A percentile compares a stretch with the other conserved stretches of the same genome.
Evolutionary conservation across 2,329 filamentous ascomycete genomes (phyloP).

Genomic region (Clonostachys sp.): DNA sequence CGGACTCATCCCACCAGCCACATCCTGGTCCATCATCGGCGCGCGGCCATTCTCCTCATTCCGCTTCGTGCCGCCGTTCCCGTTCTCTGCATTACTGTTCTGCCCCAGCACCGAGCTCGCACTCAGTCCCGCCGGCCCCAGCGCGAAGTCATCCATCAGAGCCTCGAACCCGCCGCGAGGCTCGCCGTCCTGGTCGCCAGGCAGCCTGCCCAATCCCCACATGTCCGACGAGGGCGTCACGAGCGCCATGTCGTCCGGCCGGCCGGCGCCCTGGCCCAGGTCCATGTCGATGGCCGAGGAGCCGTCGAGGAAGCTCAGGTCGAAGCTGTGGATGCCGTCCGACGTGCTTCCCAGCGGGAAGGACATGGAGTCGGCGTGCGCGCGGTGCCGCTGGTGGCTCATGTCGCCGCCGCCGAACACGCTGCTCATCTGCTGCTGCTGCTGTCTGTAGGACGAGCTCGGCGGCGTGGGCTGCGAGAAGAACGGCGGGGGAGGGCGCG

Average conservation of each 20-base stretch:
- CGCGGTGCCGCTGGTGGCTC: slow-evolving; percentile 7
- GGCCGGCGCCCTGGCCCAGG: slow-evolving; percentile 2
- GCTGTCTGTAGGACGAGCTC: slow-evolving; percentile 8
- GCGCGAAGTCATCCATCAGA: slow-evolving; percentile 15
- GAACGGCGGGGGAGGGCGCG: slow-evolving; percentile 19
- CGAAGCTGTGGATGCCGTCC: not conserved
- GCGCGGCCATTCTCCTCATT: not conserved
- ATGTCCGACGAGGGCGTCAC: slow-evolving; percentile 13
- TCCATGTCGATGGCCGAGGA: slow-evolving; percentile 19
- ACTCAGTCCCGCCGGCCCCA: slow-evolving; percentile 18
- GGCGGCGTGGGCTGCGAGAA: slow-evolving; percentile 13
- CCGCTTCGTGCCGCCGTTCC: slow-evolving; percentile 5
- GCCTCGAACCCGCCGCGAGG: slow-evolving; percentile 13
- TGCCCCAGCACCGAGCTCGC: slow-evolving; percentile 18
- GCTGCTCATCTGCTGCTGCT: not conserved
- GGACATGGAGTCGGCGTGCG: slow-evolving; percentile 14
- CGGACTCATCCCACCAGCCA: slow-evolving; percentile 15
- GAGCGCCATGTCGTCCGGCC: slow-evolving; percentile 15
- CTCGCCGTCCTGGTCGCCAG: slow-evolving; percentile 4
- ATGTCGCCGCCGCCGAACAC: not conserved
- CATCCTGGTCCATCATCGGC: not conserved
- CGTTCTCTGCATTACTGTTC: slow-evolving; percentile 13
- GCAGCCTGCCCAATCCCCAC: slow-evolving; percentile 18
- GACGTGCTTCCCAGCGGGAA: slow-evolving; percentile 13
- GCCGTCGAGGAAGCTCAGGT: slow-evolving; percentile 11